These are phyloP conservation scores for Lasiosphaeris hirsuta DNA, from an alignment of 495 filamentous ascomycete species.

Conservation along the genomic window DNA sequence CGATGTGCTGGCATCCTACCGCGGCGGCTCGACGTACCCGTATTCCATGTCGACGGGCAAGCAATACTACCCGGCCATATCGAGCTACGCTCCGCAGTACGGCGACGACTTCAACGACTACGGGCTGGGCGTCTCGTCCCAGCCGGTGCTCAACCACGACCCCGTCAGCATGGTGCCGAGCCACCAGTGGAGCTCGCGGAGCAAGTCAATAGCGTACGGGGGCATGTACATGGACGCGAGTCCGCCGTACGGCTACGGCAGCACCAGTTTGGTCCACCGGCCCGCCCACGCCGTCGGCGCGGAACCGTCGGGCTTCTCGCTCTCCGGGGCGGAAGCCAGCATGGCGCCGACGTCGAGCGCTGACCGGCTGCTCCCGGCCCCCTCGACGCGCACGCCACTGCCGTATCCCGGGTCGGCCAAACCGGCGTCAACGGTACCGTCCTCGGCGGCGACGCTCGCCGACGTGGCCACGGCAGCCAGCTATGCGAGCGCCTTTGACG, in stretches of 20 bases:
- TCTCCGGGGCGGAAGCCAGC: slow-evolving; percentile 40
- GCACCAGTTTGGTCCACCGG: slow-evolving; percentile 33
- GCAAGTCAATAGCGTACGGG: slow-evolving; percentile 22
- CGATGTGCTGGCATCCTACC: slow-evolving; percentile 31
- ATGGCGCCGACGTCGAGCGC: slow-evolving; percentile 28
- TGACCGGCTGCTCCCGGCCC: slow-evolving; percentile 42
- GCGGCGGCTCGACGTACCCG: slow-evolving; percentile 18
- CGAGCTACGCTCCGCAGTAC: slow-evolving; percentile 33
- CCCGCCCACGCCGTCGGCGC: slow-evolving; percentile 27
- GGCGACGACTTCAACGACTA: slow-evolving; percentile 45
- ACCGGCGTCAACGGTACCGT: slow-evolving; percentile 15
- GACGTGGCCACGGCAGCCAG: slow-evolving; percentile 22
- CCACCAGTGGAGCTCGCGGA: slow-evolving; percentile 30
- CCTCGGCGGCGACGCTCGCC: slow-evolving; percentile 17
- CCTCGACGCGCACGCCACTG: slow-evolving; percentile 25
- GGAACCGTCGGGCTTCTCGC: slow-evolving; percentile 35
- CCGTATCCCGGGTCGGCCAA: slow-evolving; percentile 26
- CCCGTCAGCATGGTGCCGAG: slow-evolving; percentile 27
- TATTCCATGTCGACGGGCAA: slow-evolving; percentile 31
- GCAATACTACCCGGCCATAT: slow-evolving; percentile 33
- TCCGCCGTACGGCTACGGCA: slow-evolving; percentile 27
- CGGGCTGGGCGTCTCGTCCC: slow-evolving; percentile 28
- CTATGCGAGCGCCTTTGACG: slow-evolving; percentile 18
- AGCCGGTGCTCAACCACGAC: slow-evolving; percentile 33
- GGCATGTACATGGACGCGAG: slow-evolving; percentile 35